Percentiles rank a stretch among this genome's conserved stretches.
Evolutionary conservation across 148 eudicot genomes (phyloP).

Genomic region (Beta vulgaris): DNA sequence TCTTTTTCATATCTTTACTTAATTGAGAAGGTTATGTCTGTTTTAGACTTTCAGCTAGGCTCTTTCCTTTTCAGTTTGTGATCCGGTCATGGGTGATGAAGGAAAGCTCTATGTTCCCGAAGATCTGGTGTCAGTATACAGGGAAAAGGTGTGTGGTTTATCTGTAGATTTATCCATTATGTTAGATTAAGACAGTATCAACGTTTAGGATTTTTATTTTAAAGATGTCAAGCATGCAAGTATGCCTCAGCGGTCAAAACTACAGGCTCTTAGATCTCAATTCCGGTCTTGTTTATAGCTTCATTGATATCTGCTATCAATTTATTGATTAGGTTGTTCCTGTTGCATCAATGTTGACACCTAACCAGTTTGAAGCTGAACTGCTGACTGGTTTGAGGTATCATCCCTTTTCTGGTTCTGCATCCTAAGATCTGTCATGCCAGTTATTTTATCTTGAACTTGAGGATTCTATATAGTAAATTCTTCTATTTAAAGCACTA

Average conservation of each 20-base stretch:
- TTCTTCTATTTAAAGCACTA: background rate
- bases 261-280: background rate
- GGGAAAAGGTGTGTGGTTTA: slow-evolving; percentile 64
- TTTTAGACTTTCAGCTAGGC: slow-evolving; percentile 4
- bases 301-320: slow-evolving; percentile 11
- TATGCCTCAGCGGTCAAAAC: background rate
- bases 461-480: slow-evolving; percentile 1
- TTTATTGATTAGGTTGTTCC: slow-evolving; percentile 75
- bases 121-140: slow-evolving; percentile 80
- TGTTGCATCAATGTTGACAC: slow-evolving; percentile 97
- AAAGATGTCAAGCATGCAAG: background rate
- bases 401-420: slow-evolving; percentile 8
- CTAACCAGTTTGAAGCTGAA: slow-evolving; percentile 98
- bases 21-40: background rate
- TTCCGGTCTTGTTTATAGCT: background rate
- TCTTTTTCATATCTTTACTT: background rate
- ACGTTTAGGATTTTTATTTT: background rate
- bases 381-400: slow-evolving; percentile 83
- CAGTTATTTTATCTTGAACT: background rate
- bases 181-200: background rate
- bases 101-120: slow-evolving; percentile 96
- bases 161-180: slow-evolving; percentile 3
- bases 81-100: slow-evolving; percentile 99
- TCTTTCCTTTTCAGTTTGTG: slow-evolving; percentile 61
- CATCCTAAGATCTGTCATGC: background rate